Base-by-base conservation (phyloP, 768 basidiomycete species). In the Fibroporia radiculosa region DNA sequence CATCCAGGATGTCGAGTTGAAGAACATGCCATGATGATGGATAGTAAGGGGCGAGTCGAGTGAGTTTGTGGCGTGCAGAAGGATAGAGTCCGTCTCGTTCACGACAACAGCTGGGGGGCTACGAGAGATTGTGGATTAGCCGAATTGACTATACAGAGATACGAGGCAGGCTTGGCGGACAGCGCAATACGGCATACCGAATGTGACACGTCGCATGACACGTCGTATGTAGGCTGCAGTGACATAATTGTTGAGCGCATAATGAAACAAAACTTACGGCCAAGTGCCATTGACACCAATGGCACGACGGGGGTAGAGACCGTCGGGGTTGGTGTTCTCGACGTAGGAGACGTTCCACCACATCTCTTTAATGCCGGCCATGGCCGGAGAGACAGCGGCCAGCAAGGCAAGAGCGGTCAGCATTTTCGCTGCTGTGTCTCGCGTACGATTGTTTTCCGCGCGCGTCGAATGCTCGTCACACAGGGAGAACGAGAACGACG, bases 1-100 rank as follows among this genome's bases (percentile, higher is more conserved):
- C 71, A 82, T 84, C 81, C 87, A 96, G 14, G 78, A 75, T 0
- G 85, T 75, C 1, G 77, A 73, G 61, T 93, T 93, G 72, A 96
- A 92, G 67, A 80, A 92, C 84, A 95, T 89, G 50, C 95, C 95
- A 65, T 96, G 93, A 58, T 93, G 85, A 62, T 98, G 95, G 13
- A 97, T 66, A 0, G 82, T 73, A 0, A 85, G 75, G 0, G 82
- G 74, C 22, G 67, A 51, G 43, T 84, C 79, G 2, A 74, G 75
- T 62, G 93, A 92, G 63, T 93, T 92, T 18, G 50, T 69, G 4
- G 81, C 79, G 59, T 97, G 93, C 0, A 97, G 72, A 22, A 84
- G 56, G 24, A 96, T 68, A 0, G 77, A 75, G 62, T 98, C 91
- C 16, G 72, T 73, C 4, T 77, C 73, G 49, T 72, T 74, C 10